Evolutionary conservation across 106 monocot species (phyloP), one percentile per base, ranked within the genome.

Genomic region (Iris macrosiphon): DNA sequence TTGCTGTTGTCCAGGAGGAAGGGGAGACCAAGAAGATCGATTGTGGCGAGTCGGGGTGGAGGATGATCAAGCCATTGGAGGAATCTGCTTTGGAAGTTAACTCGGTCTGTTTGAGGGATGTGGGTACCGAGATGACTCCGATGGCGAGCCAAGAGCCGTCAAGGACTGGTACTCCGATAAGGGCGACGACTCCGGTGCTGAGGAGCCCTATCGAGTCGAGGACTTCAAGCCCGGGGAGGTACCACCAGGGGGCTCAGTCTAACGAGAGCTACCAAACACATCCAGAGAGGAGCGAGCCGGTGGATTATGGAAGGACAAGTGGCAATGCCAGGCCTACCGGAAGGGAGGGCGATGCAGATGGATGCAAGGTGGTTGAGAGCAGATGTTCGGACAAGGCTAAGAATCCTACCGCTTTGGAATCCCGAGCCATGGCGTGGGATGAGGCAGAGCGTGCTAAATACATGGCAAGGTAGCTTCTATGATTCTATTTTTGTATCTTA

Each of bases 101-200:
- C 27, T 62, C 85, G 1, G 65, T 86, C 9, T 83, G 79, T 67
- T 65, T 96, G 62, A 74, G 95, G 45, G 95, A 96, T 40, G 69
- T 83, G 66, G 95, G 95, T 13, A 96, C 95, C 0, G 95, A 96
- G 63, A 96, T 96, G 89, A 96, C 89, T 1, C 95, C 95, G 4
- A 75, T 80, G 19, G 89, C 82, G 4, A 96, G 95, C 63, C 82
- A 85, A 47, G 95, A 83, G 52, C 95, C 89, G 2, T 89, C 89
- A 2, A 68, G 85, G 63, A 72, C 77, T 13, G 79, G 61, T 14
- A 96, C 88, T 9, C 94, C 94, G 0, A 28, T 82, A 7, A 62
- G 94, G 24, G 78, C 85, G 0, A 64, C 73, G 3, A 88, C 89
- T 0, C 94, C 88, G 0, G 81, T 67, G 56, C 6, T 72, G 33